Percentiles rank a stretch among this genome's conserved stretches.
phyloP scores from a whole-genome alignment of 768 basidiomycete genomes.

The Lyophyllum semitale region DNA sequence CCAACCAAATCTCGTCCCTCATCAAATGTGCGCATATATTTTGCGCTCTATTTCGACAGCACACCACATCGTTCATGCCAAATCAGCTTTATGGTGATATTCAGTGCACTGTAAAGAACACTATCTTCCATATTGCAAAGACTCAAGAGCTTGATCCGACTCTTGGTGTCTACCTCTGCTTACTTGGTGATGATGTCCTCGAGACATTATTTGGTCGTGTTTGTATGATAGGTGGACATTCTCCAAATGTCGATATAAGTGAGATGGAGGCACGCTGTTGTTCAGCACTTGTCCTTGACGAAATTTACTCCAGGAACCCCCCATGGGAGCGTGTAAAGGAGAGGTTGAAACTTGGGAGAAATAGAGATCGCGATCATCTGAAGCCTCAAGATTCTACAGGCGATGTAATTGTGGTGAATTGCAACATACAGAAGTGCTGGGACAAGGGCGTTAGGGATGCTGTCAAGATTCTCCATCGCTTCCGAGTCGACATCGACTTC shows the following conservation, averaged over 20 bases:
- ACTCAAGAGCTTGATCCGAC: slow-evolving; percentile 23
- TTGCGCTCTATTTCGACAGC: slow-evolving; percentile 21
- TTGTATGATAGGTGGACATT: slow-evolving; percentile 26
- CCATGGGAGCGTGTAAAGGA: slow-evolving; percentile 20
- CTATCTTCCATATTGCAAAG: slow-evolving; percentile 22
- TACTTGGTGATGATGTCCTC: slow-evolving; percentile 28
- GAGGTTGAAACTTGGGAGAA: slow-evolving; percentile 20
- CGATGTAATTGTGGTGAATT: not conserved
- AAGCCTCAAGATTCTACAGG: slow-evolving; percentile 22
- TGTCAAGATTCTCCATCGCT: not conserved
- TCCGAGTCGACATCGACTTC: not conserved
- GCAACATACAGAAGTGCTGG: slow-evolving; percentile 19
- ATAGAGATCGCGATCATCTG: slow-evolving; percentile 25
- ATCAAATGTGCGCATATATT: slow-evolving; percentile 23
- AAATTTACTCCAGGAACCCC: slow-evolving; percentile 17
- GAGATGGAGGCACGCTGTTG: slow-evolving; percentile 17
- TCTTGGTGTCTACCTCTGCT: slow-evolving; percentile 18
- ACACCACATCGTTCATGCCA: slow-evolving; percentile 24
- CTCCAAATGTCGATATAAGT: slow-evolving; percentile 19
- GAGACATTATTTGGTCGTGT: slow-evolving; percentile 27
- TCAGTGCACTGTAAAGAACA: slow-evolving; percentile 30
- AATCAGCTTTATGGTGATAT: slow-evolving; percentile 30
- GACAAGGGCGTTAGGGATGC: slow-evolving; percentile 4
- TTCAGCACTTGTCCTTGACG: slow-evolving; percentile 20
- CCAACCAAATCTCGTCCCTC: slow-evolving; percentile 27